phyloP scores from a whole-genome alignment of 768 basidiomycete species.

The Dendrothele bispora region DNA sequence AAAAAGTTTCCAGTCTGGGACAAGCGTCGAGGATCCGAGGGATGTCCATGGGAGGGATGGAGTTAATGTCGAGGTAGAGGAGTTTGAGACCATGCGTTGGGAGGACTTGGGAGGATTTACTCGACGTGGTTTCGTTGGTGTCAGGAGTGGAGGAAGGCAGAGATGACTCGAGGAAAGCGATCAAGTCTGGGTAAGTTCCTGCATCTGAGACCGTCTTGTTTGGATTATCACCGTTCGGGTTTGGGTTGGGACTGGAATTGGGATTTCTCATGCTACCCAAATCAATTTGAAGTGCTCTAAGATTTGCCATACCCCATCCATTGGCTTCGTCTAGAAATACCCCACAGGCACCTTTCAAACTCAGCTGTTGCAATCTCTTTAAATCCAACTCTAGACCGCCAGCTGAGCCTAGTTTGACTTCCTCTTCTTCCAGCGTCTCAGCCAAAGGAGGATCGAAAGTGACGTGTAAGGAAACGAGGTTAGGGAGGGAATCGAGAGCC shows the following conservation, averaged over 20 bases:
- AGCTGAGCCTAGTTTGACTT: conserved; percentile 60
- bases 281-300: conserved; percentile 59
- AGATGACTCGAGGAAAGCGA: conserved; percentile 58
- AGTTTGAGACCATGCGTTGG: not conserved
- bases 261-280: conserved; percentile 36
- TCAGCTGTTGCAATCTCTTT: conserved; percentile 60
- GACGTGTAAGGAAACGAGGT: conserved; percentile 56
- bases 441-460: conserved; percentile 39
- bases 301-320: conserved; percentile 65
- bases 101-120: no score
- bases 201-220: conserved; percentile 38
- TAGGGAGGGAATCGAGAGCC: conserved; percentile 64
- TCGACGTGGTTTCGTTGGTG: conserved; percentile 44
- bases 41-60: conserved; percentile 56
- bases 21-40: conserved; percentile 62
- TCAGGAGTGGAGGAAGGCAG: conserved; percentile 54
- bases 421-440: conserved; percentile 39
- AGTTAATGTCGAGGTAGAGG: conserved; percentile 15
- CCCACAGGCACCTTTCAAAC: conserved; percentile 56
- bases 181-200: conserved; percentile 64
- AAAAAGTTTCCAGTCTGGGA: conserved; percentile 59
- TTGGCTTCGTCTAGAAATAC: conserved; percentile 71
- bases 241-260: not conserved
- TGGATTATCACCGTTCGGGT: conserved; percentile 18
- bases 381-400: conserved; percentile 53